Conservation (phyloP, 1,284 basidiomycete species). For the Inonotus obliquus region DNA sequence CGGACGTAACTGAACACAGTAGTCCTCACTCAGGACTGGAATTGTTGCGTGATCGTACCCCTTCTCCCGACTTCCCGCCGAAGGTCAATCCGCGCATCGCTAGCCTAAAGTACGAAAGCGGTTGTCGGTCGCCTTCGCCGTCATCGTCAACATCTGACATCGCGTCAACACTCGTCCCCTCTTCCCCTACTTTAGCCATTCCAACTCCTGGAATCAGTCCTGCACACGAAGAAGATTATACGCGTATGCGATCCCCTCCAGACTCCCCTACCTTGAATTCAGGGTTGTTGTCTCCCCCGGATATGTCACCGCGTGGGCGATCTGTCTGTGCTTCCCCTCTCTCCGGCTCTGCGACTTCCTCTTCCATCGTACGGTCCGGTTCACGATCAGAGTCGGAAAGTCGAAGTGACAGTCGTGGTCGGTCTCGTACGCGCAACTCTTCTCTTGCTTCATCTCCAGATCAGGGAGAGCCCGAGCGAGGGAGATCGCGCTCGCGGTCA, state of each 20-base stretch:
- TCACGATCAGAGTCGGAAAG: constrained; percentile 16
- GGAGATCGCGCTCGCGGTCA: constrained; percentile 13
- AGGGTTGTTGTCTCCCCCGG: constrained; percentile 13
- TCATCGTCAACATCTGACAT: neutral
- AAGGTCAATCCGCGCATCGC: constrained; percentile 17
- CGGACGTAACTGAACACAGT: neutral
- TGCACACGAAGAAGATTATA: constrained; percentile 4
- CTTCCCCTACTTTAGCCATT: constrained; percentile 14
- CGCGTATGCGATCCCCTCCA: constrained; percentile 8
- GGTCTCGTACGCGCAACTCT: constrained; percentile 17
- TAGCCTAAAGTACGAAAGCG: constrained; percentile 5
- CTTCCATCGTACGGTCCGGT: constrained; percentile 2
- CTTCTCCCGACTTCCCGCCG: constrained; percentile 12
- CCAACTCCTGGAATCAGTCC: constrained; percentile 13
- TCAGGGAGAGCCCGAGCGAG: constrained; percentile 11
- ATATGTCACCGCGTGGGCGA: constrained; percentile 15
- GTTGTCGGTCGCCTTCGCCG: constrained; percentile 2
- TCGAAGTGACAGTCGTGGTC: constrained; percentile 14
- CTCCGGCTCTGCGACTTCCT: constrained; percentile 14
- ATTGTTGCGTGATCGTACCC: constrained; percentile 6
- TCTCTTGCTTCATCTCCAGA: constrained; percentile 12
- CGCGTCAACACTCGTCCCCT: neutral
- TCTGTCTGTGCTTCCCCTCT: constrained; percentile 9
- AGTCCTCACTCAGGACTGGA: neutral
- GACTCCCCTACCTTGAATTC: constrained; percentile 6